A percentile compares a stretch with the other conserved stretches of the same genome.
These are phyloP conservation scores for Ochetophila trinervis DNA, from an alignment of 306 rosid genomes.

Conservation along the genomic window DNA sequence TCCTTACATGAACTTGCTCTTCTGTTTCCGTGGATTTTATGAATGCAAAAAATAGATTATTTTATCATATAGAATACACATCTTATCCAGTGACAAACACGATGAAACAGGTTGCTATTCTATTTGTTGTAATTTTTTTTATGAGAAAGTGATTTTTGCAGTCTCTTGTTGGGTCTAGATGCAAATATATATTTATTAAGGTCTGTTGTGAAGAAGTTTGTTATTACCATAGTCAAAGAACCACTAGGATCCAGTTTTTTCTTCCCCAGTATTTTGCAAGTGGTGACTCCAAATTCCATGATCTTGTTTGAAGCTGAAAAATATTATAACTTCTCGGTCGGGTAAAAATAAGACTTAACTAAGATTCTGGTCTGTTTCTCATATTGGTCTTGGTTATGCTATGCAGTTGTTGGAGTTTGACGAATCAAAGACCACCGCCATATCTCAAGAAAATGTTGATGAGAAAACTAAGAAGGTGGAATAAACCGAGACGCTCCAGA, in stretches of 20 bases:
- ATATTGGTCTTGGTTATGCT: conserved; percentile 17
- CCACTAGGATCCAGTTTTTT: too few relatives aligned
- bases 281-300: too few relatives aligned
- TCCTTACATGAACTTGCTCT: conserved; percentile 12
- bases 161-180: too few relatives aligned
- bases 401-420: conserved; percentile 83
- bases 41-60: neutral
- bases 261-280: too few relatives aligned
- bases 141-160: too few relatives aligned
- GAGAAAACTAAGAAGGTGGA: conserved; percentile 64
- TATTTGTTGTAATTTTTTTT: too few relatives aligned
- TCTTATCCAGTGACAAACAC: neutral
- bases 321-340: too few relatives aligned
- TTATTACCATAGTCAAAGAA: too few relatives aligned
- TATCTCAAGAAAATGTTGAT: conserved; percentile 50
- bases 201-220: too few relatives aligned
- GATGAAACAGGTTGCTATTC: neutral
- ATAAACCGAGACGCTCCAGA: conserved; percentile 30
- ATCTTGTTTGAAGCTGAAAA: too few relatives aligned
- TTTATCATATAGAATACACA: neutral
- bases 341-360: neutral
- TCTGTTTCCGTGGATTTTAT: neutral
- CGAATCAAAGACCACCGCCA: conserved; percentile 59
- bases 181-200: too few relatives aligned
- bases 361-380: neutral